These are phyloP conservation scores for Candida smagusa DNA, from an alignment of 1,139 yeast species.

Conservation along the genomic window DNA sequence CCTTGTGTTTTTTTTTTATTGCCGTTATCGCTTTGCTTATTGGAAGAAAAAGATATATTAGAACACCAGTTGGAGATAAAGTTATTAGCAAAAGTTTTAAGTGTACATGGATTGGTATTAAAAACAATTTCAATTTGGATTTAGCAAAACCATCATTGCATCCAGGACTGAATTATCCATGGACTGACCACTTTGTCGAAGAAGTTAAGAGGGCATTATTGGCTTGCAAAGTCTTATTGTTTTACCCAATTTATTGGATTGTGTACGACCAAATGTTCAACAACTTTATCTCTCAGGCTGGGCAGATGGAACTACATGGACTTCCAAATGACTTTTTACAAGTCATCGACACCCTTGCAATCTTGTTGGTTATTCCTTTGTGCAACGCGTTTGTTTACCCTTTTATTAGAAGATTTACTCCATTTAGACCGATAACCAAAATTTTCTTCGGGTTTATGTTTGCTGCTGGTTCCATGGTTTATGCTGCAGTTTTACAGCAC, in stretches of 20 bases:
- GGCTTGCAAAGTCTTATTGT: constrained; percentile 63
- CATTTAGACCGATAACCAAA: constrained; percentile 67
- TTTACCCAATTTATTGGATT: constrained; percentile 65
- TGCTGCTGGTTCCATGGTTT: constrained; percentile 67
- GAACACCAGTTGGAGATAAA: constrained; percentile 61
- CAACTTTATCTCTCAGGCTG: constrained; percentile 65
- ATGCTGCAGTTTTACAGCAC: constrained; percentile 83
- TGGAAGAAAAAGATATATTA: constrained; percentile 58
- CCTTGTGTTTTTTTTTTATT: constrained; percentile 63
- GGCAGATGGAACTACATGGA: constrained; percentile 59
- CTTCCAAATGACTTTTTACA: constrained; percentile 67
- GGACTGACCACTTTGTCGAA: constrained; percentile 62
- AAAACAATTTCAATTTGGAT: constrained; percentile 49
- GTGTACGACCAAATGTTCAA: constrained; percentile 66
- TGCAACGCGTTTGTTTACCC: constrained; percentile 55
- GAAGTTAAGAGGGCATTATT: constrained; percentile 55
- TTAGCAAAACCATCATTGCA: constrained; percentile 53
- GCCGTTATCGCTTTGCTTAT: constrained; percentile 53
- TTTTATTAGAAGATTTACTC: constrained; percentile 49
- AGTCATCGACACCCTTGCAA: constrained; percentile 58
- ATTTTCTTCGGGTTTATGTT: constrained; percentile 74
- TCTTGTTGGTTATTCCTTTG: constrained; percentile 61
- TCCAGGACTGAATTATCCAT: constrained; percentile 45
- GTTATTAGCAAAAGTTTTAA: constrained; percentile 56
- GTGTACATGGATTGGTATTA: constrained; percentile 43